Evolutionary conservation across 495 filamentous ascomycete species (phyloP).

Genomic region (Neurospora sp.): DNA sequence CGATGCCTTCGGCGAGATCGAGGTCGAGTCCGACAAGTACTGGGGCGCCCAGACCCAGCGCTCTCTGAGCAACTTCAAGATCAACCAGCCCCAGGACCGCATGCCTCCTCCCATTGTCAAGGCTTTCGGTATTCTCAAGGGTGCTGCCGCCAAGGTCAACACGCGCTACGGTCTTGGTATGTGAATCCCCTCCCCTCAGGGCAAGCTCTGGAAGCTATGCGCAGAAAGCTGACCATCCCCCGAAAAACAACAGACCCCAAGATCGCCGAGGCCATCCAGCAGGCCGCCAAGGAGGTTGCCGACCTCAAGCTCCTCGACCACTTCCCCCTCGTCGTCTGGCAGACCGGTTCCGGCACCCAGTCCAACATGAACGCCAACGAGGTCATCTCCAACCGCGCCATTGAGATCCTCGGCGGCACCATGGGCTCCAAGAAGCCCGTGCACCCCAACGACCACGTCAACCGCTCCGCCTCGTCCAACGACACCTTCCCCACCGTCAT

Average conservation of each 20-base stretch:
- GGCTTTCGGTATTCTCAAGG: constrained; percentile 96
- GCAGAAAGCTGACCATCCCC: constrained; percentile 11
- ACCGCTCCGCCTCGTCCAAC: constrained; percentile 97
- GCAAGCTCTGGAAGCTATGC: constrained; percentile 1
- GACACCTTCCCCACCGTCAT: constrained; percentile 99
- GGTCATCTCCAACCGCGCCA: constrained; percentile 98
- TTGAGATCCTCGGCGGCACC: constrained; percentile 89
- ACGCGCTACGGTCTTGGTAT: constrained; percentile 91
- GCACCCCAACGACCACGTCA: constrained; percentile 98
- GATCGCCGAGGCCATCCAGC: constrained; percentile 85
- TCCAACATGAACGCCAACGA: constrained; percentile 99
- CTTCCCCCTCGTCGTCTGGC: constrained; percentile 98
- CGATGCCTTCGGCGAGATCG: constrained; percentile 95
- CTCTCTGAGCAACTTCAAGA: constrained; percentile 93
- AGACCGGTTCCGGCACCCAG: constrained; percentile 96
- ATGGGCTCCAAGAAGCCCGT: constrained; percentile 97
- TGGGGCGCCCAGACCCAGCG: constrained; percentile 99
- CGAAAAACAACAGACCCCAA: constrained; percentile 55
- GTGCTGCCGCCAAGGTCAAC: constrained; percentile 91
- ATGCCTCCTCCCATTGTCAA: constrained; percentile 89
- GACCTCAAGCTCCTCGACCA: constrained; percentile 91
- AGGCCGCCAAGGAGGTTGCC: constrained; percentile 89
- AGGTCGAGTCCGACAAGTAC: constrained; percentile 89
- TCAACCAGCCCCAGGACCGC: constrained; percentile 97
- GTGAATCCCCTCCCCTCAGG: constrained; percentile 15